Percentiles rank a stretch among this genome's conserved stretches.
These are phyloP conservation scores for Tarenaya hassleriana DNA, from an alignment of 345 rosid genomes.

Conservation along the genomic window DNA sequence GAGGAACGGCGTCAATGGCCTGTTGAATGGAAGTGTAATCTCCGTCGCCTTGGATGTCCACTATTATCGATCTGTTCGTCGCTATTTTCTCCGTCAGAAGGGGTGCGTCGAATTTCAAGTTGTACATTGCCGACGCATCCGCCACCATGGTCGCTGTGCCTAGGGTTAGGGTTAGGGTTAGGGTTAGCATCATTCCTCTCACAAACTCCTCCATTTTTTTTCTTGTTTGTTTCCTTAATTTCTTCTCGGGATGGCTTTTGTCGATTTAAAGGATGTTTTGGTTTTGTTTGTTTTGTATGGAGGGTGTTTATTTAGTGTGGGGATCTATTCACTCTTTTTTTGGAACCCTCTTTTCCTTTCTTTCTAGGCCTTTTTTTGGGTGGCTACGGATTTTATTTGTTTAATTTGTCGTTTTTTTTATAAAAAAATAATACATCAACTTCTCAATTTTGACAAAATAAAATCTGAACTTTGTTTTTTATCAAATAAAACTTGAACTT, in stretches of 20 bases:
- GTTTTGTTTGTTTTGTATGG: no score
- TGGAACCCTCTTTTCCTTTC: background rate
- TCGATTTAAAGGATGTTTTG: no score
- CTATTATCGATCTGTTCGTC: constrained; percentile 59
- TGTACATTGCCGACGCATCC: constrained; percentile 27
- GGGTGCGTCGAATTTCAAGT: constrained; percentile 45
- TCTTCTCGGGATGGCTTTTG: no score
- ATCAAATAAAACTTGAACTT: no score
- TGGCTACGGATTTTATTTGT: no score
- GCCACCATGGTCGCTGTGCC: constrained; percentile 11
- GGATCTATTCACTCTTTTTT: background rate
- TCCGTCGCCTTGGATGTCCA: constrained; percentile 72
- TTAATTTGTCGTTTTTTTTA: no score
- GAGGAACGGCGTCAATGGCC: constrained; percentile 71
- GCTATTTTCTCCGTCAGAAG: constrained; percentile 59
- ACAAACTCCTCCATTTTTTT: constrained; percentile 14
- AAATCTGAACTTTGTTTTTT: no score
- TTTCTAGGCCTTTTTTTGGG: no score
- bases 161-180: constrained; percentile 26
- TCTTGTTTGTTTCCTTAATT: background rate
- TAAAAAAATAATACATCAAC: no score
- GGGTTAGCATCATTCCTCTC: constrained; percentile 20
- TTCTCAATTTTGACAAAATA: no score
- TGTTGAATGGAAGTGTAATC: constrained; percentile 64
- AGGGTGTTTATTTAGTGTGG: background rate